Percentiles rank a stretch among this genome's conserved stretches.
phyloP scores from a whole-genome alignment of 805 yeast species.

The Schwanniomyces polymorphus region DNA sequence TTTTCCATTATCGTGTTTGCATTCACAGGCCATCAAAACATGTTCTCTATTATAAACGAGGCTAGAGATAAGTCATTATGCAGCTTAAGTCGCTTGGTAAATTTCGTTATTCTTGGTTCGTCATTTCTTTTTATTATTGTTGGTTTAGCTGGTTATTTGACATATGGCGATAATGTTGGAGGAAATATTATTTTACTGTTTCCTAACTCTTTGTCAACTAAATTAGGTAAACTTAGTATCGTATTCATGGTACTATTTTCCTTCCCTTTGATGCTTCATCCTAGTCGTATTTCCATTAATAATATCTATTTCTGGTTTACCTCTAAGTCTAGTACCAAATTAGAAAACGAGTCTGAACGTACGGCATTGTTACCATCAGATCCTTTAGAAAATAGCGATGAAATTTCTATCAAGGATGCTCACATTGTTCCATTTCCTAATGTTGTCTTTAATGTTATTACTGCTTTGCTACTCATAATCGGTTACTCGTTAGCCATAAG shows the following conservation, averaged over 20 bases:
- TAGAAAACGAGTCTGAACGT: neutral
- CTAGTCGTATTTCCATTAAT: conserved; percentile 79
- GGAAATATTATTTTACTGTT: conserved; percentile 84
- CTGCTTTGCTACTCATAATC: conserved; percentile 37
- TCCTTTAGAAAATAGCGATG: neutral
- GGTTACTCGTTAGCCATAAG: conserved; percentile 67
- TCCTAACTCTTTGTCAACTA: conserved; percentile 61
- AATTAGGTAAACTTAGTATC: conserved; percentile 78
- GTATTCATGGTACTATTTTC: conserved; percentile 78
- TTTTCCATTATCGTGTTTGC: conserved; percentile 94
- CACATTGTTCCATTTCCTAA: conserved; percentile 30
- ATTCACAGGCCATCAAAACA: conserved; percentile 93
- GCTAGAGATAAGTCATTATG: conserved; percentile 53
- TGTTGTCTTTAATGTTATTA: conserved; percentile 24
- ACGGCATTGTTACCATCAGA: neutral
- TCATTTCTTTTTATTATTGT: conserved; percentile 63
- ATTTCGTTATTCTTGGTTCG: conserved; percentile 59
- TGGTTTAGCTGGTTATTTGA: conserved; percentile 80
- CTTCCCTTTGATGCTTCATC: conserved; percentile 90
- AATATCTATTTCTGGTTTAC: conserved; percentile 61
- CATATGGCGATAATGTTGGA: conserved; percentile 77
- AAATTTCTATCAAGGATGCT: neutral
- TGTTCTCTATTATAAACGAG: conserved; percentile 87
- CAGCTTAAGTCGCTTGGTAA: conserved; percentile 40
- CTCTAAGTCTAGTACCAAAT: conserved; percentile 7